Conservation (phyloP, 257 asterid genomes). For the Nicotiana tabacum region DNA sequence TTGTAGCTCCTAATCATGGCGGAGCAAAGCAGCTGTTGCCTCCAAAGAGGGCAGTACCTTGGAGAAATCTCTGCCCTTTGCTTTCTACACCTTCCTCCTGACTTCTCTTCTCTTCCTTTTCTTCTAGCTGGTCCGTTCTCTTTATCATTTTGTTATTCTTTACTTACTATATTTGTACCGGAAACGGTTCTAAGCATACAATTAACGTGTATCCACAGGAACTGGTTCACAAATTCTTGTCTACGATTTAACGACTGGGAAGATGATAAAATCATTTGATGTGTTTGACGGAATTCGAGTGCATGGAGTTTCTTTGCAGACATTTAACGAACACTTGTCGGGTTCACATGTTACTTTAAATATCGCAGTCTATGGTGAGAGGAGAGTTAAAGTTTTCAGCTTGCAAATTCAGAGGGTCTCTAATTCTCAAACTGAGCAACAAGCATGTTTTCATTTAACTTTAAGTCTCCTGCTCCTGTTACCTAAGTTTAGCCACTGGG, state of each 20-base stretch:
- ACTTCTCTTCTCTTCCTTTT: slow-evolving; percentile 49
- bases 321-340: slow-evolving; percentile 20
- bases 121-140: slow-evolving; percentile 70
- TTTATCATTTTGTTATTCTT: not conserved
- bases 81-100: slow-evolving; percentile 64
- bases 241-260: slow-evolving; percentile 46
- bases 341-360: slow-evolving; percentile 25
- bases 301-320: slow-evolving; percentile 63
- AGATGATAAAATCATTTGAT: slow-evolving; percentile 45
- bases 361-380: slow-evolving; percentile 75
- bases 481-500: slow-evolving; percentile 78
- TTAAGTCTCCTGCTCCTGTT: slow-evolving; percentile 46
- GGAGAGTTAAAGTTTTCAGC: slow-evolving; percentile 69
- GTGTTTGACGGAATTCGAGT: slow-evolving; percentile 90
- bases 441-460: slow-evolving; percentile 15
- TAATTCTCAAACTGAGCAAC: slow-evolving; percentile 11
- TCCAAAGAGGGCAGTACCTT: slow-evolving; percentile 60
- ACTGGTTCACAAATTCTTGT: slow-evolving; percentile 82
- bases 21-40: slow-evolving; percentile 26
- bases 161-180: not conserved
- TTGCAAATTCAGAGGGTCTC: slow-evolving; percentile 27
- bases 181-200: not conserved
- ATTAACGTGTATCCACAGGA: slow-evolving; percentile 37
- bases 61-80: slow-evolving; percentile 95
- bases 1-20: slow-evolving; percentile 17